These are phyloP conservation scores for Canna indica DNA, from an alignment of 176 grass and related monocot species.

Conservation along the genomic window DNA sequence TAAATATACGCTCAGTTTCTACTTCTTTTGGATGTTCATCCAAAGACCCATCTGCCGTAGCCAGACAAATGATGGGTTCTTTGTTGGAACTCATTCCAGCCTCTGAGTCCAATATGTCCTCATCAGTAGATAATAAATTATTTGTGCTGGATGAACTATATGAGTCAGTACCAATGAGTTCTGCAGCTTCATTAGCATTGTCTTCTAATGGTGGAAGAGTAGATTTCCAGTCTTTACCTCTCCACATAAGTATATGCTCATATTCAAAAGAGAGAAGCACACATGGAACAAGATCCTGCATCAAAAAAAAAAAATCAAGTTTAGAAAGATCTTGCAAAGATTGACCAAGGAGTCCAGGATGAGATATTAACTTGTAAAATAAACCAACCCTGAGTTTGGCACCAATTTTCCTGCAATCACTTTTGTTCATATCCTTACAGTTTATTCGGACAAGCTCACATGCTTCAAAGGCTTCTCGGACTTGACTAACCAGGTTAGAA, in stretches of 20 bases:
- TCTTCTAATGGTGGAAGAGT: conserved; percentile 38
- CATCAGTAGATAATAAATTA: conserved; percentile 6
- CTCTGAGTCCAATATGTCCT: neutral
- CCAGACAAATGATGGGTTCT: neutral
- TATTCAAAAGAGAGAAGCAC: conserved; percentile 70
- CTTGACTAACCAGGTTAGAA: conserved; percentile 52
- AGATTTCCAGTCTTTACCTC: conserved; percentile 67
- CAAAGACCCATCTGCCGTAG: neutral
- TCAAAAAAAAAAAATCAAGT: no score
- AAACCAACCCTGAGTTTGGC: conserved; percentile 71
- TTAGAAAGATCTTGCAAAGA: conserved; percentile 15
- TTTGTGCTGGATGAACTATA: conserved; percentile 12
- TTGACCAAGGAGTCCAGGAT: no score
- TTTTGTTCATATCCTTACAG: conserved; percentile 69
- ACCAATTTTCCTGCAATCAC: conserved; percentile 85
- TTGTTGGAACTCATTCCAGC: conserved; percentile 6
- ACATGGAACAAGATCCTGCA: conserved; percentile 81
- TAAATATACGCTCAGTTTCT: neutral
- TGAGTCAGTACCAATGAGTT: neutral
- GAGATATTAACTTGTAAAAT: conserved; percentile 22
- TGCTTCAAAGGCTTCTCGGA: conserved; percentile 85
- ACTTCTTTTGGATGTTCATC: neutral
- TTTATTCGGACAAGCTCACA: conserved; percentile 82
- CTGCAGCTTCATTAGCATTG: conserved; percentile 19
- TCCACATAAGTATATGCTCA: conserved; percentile 96